phyloP scores from a whole-genome alignment of 1,139 yeast genomes.

The Kodamaea alishanica region DNA sequence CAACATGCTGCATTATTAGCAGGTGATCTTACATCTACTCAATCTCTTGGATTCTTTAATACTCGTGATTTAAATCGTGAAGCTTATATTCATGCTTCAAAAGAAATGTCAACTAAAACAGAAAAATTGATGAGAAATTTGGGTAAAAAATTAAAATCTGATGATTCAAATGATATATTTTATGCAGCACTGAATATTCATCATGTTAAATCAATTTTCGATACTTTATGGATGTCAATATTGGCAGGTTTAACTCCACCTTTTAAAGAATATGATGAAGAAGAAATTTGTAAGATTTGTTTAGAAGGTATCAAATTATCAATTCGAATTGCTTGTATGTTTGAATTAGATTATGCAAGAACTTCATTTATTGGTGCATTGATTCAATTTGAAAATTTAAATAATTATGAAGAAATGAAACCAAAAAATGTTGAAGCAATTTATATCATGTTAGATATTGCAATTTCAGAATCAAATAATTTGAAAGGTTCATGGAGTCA shows the following conservation, averaged over 20 bases:
- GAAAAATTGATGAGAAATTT: slow-evolving; percentile 76
- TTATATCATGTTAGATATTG: slow-evolving; percentile 67
- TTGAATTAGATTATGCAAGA: slow-evolving; percentile 80
- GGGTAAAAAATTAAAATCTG: slow-evolving; percentile 45
- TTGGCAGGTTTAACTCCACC: slow-evolving; percentile 93
- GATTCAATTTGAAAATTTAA: slow-evolving; percentile 79
- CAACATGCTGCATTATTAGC: slow-evolving; percentile 88
- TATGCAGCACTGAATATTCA: slow-evolving; percentile 72
- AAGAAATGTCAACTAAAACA: slow-evolving; percentile 85
- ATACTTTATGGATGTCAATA: slow-evolving; percentile 94
- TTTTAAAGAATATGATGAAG: slow-evolving; percentile 83
- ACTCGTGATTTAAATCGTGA: slow-evolving; percentile 75
- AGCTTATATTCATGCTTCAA: slow-evolving; percentile 88
- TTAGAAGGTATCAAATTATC: slow-evolving; percentile 84
- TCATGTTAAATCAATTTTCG: slow-evolving; percentile 91
- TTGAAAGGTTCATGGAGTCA: slow-evolving; percentile 79
- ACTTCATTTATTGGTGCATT: slow-evolving; percentile 87
- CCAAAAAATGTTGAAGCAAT: slow-evolving; percentile 81
- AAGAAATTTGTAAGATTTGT: slow-evolving; percentile 65
- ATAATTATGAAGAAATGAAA: slow-evolving; percentile 75
- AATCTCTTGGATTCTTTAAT: slow-evolving; percentile 63
- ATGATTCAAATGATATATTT: slow-evolving; percentile 28
- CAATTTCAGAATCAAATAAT: slow-evolving; percentile 72
- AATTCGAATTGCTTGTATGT: slow-evolving; percentile 78
- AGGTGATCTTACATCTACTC: slow-evolving; percentile 44